These are phyloP conservation scores for Nissolia schottii DNA, from an alignment of 306 rosid genomes.

Conservation along the genomic window DNA sequence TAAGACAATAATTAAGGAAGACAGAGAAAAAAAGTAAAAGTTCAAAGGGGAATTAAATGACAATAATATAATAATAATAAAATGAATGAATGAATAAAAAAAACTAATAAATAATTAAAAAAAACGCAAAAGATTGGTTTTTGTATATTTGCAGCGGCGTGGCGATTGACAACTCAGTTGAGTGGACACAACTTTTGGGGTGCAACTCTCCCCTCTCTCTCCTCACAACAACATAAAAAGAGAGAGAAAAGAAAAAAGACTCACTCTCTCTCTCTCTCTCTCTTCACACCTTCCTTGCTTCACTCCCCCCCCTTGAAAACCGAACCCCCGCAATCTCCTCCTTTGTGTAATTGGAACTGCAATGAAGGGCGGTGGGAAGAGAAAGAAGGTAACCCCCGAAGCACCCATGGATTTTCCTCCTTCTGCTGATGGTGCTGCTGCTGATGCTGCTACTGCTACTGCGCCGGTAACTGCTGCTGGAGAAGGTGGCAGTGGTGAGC, in stretches of 20 bases:
- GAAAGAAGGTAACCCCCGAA: constrained; percentile 35
- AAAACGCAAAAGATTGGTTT: no score
- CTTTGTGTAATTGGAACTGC: neutral
- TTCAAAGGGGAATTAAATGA: neutral
- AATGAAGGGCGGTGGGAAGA: constrained; percentile 51
- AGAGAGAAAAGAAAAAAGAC: neutral
- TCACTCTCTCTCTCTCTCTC: neutral
- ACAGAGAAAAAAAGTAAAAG: neutral
- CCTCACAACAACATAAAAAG: no score
- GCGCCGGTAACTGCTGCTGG: neutral
- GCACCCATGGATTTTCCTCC: constrained; percentile 13
- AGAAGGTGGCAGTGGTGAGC: neutral
- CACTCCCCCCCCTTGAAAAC: neutral
- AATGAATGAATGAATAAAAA: no score
- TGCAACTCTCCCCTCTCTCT: neutral
- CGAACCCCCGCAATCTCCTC: neutral
- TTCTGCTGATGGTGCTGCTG: neutral
- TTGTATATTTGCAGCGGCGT: neutral
- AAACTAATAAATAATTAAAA: no score
- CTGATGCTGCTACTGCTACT: neutral
- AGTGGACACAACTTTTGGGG: neutral
- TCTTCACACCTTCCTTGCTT: neutral
- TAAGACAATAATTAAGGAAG: no score
- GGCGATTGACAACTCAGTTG: neutral
- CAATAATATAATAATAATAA: no score